Base-by-base conservation (phyloP, 371 early-diverging fungal genomes). In the Blakeslea trispora region DNA sequence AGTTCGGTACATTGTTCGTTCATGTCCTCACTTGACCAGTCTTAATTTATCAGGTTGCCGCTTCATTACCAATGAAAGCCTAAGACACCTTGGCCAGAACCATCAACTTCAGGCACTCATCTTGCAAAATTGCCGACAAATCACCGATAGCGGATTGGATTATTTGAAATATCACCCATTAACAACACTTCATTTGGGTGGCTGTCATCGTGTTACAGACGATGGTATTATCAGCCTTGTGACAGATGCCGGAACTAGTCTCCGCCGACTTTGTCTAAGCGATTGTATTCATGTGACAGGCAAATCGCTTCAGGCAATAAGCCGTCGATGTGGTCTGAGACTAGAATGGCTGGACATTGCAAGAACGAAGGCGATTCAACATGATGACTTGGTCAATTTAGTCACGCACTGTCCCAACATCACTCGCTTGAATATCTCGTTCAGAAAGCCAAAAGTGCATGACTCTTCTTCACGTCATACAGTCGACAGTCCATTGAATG, bases 201-300 rank as follows among this genome's bases (percentile, higher is more conserved):
- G 68, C 10, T 71, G 71, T 53, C 41, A 31, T 8, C 53, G 55
- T 22, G 53, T 71, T n/a, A 45, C 64, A 13, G 44, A 67, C 43
- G 40, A 55, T 42, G 71, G 71, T 24, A 41, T 71, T 24, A 58
- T 57, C 35, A 40, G 39, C 22, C 62, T 71, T 44, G 59, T 67
- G 55, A 59, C 47, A 45, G 51, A 47, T 8, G 54, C 63, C 35
- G 63, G 56, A 32, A 50, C 32, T 10, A 64, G 45, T 32, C 55
- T 71, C 55, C 64, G 68, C 45, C 57, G 65, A 15, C 52, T 71
- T 40, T 49, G 56, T 28, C 18, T 71, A n/a, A 71, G 58, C 52
- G 65, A 71, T 43, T 71, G 71, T 24, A 48, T 37, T 21, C 64
- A 43, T 43, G 51, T 68, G 59, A 71, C 71, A 22, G 61, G 57